phyloP scores from a whole-genome alignment of 371 early-diverging fungal genomes.

The Pancytospora epiphaga region DNA sequence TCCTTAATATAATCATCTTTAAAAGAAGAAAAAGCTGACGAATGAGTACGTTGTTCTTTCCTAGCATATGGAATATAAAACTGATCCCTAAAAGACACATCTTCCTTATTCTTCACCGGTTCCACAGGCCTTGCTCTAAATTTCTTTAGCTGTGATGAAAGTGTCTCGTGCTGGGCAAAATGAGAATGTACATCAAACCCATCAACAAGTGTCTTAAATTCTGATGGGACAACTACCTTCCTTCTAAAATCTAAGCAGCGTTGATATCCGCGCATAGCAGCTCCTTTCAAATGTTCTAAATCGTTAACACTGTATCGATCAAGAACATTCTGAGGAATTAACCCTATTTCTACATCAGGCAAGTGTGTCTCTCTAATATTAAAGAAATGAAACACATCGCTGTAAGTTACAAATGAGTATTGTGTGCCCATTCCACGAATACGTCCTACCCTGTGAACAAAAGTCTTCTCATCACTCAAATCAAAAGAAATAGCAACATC shows the following conservation, averaged over 20 bases:
- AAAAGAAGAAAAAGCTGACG: conserved; percentile 39
- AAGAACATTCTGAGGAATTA: conserved; percentile 42
- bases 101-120: neutral
- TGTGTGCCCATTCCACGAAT: conserved; percentile 81
- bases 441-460: conserved; percentile 93
- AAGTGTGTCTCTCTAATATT: conserved; percentile 48
- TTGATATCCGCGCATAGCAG: conserved; percentile 39
- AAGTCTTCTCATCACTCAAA: conserved; percentile 79
- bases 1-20: conserved; percentile 49
- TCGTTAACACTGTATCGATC: conserved; percentile 31
- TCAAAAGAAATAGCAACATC: conserved; percentile 92
- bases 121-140: conserved; percentile 18
- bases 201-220: conserved; percentile 35
- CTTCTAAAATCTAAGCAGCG: conserved; percentile 45
- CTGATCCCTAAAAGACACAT: conserved; percentile 39
- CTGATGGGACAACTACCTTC: conserved; percentile 42
- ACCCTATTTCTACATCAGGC: conserved; percentile 44
- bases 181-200: conserved; percentile 16
- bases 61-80: conserved; percentile 37
- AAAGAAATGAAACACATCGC: conserved; percentile 63
- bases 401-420: conserved; percentile 71
- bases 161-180: conserved; percentile 32
- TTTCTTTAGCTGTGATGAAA: conserved; percentile 35
- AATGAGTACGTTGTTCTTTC: conserved; percentile 28
- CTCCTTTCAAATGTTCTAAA: conserved; percentile 17